A percentile compares a stretch with the other conserved stretches of the same genome.
Conservation (phyloP, 306 rosid species). For the Trichosanthes truncata region DNA sequence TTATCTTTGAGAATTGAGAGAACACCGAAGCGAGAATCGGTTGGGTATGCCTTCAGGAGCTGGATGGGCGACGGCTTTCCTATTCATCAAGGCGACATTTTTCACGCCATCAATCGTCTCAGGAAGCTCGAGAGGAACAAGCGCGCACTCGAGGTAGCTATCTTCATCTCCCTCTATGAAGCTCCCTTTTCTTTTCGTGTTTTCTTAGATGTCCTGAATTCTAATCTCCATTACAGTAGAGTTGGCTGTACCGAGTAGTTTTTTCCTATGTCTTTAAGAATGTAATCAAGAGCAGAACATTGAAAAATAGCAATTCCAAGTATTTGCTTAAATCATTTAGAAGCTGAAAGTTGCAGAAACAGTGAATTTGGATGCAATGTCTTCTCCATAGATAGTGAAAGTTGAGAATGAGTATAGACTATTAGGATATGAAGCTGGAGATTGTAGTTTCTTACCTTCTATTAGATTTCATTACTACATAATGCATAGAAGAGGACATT, state of each 20-base stretch:
- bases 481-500: not conserved
- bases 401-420: not conserved
- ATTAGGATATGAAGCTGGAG: not conserved
- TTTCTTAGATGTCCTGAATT: not conserved
- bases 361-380: not conserved
- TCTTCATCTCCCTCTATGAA: not conserved
- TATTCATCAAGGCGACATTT: constrained; percentile 59
- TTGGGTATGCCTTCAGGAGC: constrained; percentile 61
- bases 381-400: not conserved
- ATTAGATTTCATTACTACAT: not conserved
- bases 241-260: not conserved
- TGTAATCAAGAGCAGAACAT: not conserved
- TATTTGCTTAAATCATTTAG: not conserved
- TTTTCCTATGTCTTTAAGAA: not conserved
- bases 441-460: not conserved
- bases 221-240: not conserved
- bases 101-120: constrained; percentile 83
- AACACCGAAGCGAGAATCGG: constrained; percentile 40
- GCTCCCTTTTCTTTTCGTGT: not conserved
- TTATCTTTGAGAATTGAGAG: constrained; percentile 72
- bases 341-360: not conserved
- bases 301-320: not conserved
- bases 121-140: constrained; percentile 66
- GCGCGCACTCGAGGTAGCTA: constrained; percentile 74
- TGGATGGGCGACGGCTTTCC: constrained; percentile 97